Base-by-base conservation (phyloP, 139 green algal species). In the Chlamydomonas sphaeroides region DNA sequence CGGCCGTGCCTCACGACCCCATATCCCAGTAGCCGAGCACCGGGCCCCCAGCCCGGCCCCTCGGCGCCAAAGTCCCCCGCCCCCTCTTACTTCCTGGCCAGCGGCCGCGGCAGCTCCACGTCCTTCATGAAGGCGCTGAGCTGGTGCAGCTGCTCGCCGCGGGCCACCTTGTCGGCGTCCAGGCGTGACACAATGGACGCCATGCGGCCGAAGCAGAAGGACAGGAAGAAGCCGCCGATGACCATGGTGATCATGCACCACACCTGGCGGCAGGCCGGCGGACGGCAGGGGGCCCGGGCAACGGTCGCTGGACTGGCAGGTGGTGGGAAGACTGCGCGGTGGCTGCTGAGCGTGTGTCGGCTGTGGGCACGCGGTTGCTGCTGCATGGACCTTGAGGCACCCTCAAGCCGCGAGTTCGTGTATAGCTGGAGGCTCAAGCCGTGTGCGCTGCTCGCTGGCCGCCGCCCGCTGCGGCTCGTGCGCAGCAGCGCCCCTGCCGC, bases 231-330 rank as follows among this genome's bases (percentile, higher is more conserved):
- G 68, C 89, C 86, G 28, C 84, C 85, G 35, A 89, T 84, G 17
- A 92, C 88, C 89, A 92, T 92, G 26, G 86, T 90, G 17, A 83
- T 26, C 68, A 92, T 92, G 66, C 70, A 83, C 89, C 86, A 89
- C 5, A 91, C n/a, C 83, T 87, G 66, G 38, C 5, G 25, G 49
- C 49, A 56, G 49, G 10, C 8, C 10, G 45, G 45, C 14, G 14
- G 45, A 51, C 45, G 14, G 45, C 45, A 51, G 45, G 45, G 8
- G 45, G n/a, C n/a, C n/a, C n/a, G 59, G 15, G 59, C 59, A 20
- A n/a, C 15, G 59, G n/a, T n/a, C n/a, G n/a, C n/a, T n/a, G n/a
- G n/a, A n/a, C n/a, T n/a, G n/a, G n/a, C n/a, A n/a, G n/a, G n/a
- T n/a, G n/a, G n/a, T n/a, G n/a, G n/a, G n/a, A n/a, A n/a, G n/a